Percentiles rank a stretch among this genome's conserved stretches.
Evolutionary conservation across 1,139 yeast species (phyloP).

Genomic region (Wickerhamomyces sp.): DNA sequence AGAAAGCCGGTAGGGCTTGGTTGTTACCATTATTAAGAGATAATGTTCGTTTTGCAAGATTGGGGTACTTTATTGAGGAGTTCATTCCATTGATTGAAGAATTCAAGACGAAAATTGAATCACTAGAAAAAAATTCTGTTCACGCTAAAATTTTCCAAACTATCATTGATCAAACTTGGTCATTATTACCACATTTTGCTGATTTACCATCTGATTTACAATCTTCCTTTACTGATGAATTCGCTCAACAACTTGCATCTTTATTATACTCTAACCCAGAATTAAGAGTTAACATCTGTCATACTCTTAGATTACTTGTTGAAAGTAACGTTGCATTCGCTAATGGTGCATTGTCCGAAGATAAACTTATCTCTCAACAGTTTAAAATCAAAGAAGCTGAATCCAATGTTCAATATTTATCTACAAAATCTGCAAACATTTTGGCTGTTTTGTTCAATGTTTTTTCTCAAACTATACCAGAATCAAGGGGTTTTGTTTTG

Average conservation of each 20-base stretch:
- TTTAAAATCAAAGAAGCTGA: constrained; percentile 55
- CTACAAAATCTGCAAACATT: constrained; percentile 64
- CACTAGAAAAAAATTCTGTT: constrained; percentile 46
- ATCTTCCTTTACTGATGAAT: constrained; percentile 60
- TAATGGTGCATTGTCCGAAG: constrained; percentile 53
- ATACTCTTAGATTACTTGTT: constrained; percentile 71
- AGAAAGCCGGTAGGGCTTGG: constrained; percentile 86
- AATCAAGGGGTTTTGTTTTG: constrained; percentile 75
- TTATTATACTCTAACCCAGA: constrained; percentile 70
- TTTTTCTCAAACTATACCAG: constrained; percentile 80
- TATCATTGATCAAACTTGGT: constrained; percentile 87
- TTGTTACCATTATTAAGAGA: constrained; percentile 88
- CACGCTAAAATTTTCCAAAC: constrained; percentile 76
- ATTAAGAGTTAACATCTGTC: constrained; percentile 74
- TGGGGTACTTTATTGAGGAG: constrained; percentile 55
- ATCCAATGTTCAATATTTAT: constrained; percentile 54
- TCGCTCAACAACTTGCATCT: constrained; percentile 75
- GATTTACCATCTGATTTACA: constrained; percentile 77
- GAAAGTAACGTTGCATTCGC: constrained; percentile 68
- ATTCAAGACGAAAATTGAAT: constrained; percentile 38
- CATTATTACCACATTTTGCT: constrained; percentile 83
- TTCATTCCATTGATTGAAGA: constrained; percentile 65
- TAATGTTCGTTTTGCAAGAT: constrained; percentile 65
- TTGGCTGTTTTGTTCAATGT: constrained; percentile 88
- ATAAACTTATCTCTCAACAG: constrained; percentile 52